Percentiles rank a stretch among this genome's conserved stretches.
These are phyloP conservation scores for Paramecium sexaurelia DNA, from an alignment of 73 alveolate species.

Conservation along the genomic window DNA sequence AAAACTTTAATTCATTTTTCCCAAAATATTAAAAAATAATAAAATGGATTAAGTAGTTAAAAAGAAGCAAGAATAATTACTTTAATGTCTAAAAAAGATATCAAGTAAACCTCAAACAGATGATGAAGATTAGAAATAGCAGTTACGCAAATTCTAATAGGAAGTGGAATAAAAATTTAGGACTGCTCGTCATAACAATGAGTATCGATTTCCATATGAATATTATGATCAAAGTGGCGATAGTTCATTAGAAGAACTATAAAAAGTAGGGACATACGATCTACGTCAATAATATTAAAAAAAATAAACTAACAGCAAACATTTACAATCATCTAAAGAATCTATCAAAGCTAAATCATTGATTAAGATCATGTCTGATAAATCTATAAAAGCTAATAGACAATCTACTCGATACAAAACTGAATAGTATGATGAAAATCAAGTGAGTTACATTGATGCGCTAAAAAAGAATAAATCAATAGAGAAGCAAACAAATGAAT, in stretches of 20 bases:
- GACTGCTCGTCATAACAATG: neutral
- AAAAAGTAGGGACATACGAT: neutral
- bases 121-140: constrained; percentile 26
- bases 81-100: neutral
- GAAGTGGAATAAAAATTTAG: constrained; percentile 8
- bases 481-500: constrained; percentile 3
- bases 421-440: constrained; percentile 37
- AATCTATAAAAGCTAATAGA: neutral
- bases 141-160: neutral
- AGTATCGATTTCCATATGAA: constrained; percentile 21
- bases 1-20: neutral
- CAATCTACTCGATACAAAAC: constrained; percentile 28
- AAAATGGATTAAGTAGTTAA: constrained; percentile 38
- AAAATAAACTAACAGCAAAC: neutral
- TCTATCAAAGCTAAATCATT: neutral
- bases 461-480: neutral
- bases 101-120: constrained; percentile 3
- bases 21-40: neutral
- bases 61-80: constrained; percentile 17
- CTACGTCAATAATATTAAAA: neutral
- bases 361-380: constrained; percentile 22
- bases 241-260: constrained; percentile 1
- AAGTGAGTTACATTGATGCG: neutral
- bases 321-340: neutral
- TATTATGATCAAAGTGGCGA: neutral